phyloP scores from a whole-genome alignment of 2,329 filamentous ascomycete species.

The Teratosphaeriaceae sp. region DNA sequence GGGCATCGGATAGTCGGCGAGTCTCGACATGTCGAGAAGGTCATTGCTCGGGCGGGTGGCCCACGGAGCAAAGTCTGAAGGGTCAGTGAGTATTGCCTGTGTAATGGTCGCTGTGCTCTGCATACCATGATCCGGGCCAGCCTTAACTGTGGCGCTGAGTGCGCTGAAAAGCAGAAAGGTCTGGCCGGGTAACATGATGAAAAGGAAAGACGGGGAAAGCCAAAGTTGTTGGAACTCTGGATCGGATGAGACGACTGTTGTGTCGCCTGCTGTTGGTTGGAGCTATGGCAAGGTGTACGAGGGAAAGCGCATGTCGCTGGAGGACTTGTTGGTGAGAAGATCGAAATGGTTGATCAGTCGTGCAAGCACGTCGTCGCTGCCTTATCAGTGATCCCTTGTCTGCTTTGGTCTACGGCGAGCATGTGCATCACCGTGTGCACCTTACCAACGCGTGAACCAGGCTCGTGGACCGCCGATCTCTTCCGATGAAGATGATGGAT shows the following conservation, averaged over 20 bases:
- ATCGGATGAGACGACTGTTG: not conserved
- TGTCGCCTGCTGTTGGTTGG: not conserved
- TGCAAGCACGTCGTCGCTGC: too few species aligned
- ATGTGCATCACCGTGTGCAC: too few species aligned
- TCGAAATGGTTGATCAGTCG: too few species aligned
- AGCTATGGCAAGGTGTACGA: not conserved
- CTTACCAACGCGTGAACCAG: too few species aligned
- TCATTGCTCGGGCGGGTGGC: not conserved
- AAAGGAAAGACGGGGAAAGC: constrained; percentile 1
- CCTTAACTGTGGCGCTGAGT: not conserved
- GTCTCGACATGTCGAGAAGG: constrained; percentile 1
- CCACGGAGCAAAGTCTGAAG: not conserved
- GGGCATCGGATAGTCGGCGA: not conserved
- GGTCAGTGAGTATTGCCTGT: not conserved
- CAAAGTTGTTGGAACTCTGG: constrained; percentile 9
- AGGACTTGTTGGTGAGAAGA: too few species aligned
- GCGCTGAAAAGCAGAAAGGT: not conserved
- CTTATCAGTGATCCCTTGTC: too few species aligned
- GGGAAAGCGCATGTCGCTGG: too few species aligned
- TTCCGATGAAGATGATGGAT: not conserved
- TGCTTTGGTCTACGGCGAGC: too few species aligned
- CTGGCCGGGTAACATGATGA: constrained; percentile 9
- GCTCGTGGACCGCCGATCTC: not conserved
- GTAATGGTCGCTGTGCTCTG: not conserved
- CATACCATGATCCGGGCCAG: not conserved